Base-by-base conservation (phyloP, 495 filamentous ascomycete species). In the Aspergillus panamensis region DNA sequence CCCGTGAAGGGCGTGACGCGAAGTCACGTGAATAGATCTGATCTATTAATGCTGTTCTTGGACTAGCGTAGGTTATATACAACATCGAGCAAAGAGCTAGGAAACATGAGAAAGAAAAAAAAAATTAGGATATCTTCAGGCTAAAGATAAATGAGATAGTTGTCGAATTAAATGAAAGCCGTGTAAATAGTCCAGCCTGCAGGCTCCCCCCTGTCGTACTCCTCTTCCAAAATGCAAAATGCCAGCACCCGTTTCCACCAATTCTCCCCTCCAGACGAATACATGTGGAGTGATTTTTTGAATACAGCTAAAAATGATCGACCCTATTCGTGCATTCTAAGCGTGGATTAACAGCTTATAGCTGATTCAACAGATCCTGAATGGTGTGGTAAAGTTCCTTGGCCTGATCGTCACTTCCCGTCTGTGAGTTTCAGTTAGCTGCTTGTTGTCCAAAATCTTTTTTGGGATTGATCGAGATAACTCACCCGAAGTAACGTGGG, bases 401-500 rank as follows among this genome's bases (percentile, higher is more conserved):
- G 16, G 76, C 69, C 31, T 68, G 60, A 9, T 68, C 70, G 40
- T 74, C 71, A 37, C 68, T 76, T 20, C 70, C 69, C 55, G 77
- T 73, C 81, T 83, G 44, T 31, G 14, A 4, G 55, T 55, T 16
- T 19, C 47, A 53, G 57, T 68, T 51, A 66, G 61, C 53, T 50
- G 10, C 25, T 55, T n/a, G 25, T 5, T 25, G 25, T 25, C 7
- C 16, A 33, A 3, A 53, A 54, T 5, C 17, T 32, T 6, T 57
- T 62, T 12, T 30, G 42, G 7, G 13, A 17, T 48, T 30, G 53
- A 35, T 7, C 14, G 9, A 19, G 4, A 20, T 9, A 75, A 75
- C 80, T 59, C 77, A 91, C 91, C 77, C 88, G 90, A 25, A 94
- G 72, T 61, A 89, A 78, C 45, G 91, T 77, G 64, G 84, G 80